Conservation (phyloP, 306 rosid genomes). For the Acacia crassicarpa region DNA sequence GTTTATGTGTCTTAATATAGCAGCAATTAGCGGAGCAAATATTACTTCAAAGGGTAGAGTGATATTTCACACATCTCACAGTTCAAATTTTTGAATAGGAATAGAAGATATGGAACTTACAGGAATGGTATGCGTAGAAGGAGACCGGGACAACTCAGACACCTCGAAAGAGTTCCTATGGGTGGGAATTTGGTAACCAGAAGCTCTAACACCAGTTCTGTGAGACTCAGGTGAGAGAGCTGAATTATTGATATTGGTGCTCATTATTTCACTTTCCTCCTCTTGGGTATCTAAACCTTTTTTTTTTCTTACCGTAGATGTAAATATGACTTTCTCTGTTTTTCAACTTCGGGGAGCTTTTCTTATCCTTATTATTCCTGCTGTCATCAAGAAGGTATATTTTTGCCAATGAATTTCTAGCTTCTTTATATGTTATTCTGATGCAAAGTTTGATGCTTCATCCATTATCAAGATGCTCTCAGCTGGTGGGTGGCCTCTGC, state of each 20-base stretch:
- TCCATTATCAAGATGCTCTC: constrained; percentile 21
- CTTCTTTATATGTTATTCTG: neutral
- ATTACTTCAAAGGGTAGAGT: neutral
- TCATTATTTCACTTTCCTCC: constrained; percentile 43
- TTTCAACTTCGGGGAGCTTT: neutral
- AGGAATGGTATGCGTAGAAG: constrained; percentile 23
- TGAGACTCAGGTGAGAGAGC: constrained; percentile 22
- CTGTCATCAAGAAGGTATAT: constrained; percentile 33
- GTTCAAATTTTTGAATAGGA: neutral
- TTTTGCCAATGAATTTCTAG: constrained; percentile 5
- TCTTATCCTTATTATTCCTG: constrained; percentile 17
- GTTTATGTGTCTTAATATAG: neutral
- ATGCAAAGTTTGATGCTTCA: constrained; percentile 27
- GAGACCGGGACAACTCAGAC: constrained; percentile 38
- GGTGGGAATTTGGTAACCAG: constrained; percentile 34
- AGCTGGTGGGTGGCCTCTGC: neutral
- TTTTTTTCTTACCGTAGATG: constrained; percentile 19
- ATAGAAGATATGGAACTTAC: neutral
- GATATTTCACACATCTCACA: neutral
- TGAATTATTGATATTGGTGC: constrained; percentile 43
- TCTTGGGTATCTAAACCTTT: neutral
- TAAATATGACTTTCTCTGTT: constrained; percentile 13
- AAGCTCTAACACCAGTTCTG: constrained; percentile 35
- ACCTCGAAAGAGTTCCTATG: constrained; percentile 38
- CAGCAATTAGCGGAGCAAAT: neutral